Evolutionary conservation across 306 rosid species (phyloP).

Genomic region (Adenanthera pavonina): DNA sequence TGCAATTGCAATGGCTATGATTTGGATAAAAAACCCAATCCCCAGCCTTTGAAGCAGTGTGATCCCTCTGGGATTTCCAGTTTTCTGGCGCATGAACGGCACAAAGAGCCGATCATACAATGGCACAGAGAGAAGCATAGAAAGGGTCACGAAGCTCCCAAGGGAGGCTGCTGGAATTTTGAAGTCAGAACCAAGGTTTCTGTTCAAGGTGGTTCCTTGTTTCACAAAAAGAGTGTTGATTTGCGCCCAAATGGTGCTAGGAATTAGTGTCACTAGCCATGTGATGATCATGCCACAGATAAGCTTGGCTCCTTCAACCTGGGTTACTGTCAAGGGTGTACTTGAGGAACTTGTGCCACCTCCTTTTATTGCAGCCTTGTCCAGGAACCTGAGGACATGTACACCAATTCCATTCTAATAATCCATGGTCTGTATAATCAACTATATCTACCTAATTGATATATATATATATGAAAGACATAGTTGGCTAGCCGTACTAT

Average conservation of each 20-base stretch:
- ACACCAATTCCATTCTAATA: background rate
- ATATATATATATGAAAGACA: background rate
- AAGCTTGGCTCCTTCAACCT: conserved; percentile 91
- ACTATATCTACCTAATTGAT: background rate
- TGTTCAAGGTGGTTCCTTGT: conserved; percentile 88
- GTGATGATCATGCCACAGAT: conserved; percentile 69
- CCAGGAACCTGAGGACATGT: conserved; percentile 57
- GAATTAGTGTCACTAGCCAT: conserved; percentile 69
- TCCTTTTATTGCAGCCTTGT: conserved; percentile 58
- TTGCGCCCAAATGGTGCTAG: conserved; percentile 87
- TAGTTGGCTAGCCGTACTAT: background rate
- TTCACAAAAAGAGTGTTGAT: conserved; percentile 79
- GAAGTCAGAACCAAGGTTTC: conserved; percentile 62
- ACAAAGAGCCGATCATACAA: conserved; percentile 78
- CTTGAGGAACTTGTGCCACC: conserved; percentile 32
- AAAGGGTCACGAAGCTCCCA: conserved; percentile 66
- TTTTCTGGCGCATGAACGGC: conserved; percentile 60
- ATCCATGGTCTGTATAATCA: background rate
- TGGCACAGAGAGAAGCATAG: conserved; percentile 76
- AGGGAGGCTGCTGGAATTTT: conserved; percentile 88
- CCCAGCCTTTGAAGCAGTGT: conserved; percentile 86
- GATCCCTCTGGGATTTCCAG: conserved; percentile 85
- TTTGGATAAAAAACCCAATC: conserved; percentile 72
- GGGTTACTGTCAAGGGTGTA: conserved; percentile 68
- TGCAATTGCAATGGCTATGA: conserved; percentile 65